Base-by-base conservation (phyloP, 371 early-diverging fungal genomes). In the Aphelidium insulamus region DNA sequence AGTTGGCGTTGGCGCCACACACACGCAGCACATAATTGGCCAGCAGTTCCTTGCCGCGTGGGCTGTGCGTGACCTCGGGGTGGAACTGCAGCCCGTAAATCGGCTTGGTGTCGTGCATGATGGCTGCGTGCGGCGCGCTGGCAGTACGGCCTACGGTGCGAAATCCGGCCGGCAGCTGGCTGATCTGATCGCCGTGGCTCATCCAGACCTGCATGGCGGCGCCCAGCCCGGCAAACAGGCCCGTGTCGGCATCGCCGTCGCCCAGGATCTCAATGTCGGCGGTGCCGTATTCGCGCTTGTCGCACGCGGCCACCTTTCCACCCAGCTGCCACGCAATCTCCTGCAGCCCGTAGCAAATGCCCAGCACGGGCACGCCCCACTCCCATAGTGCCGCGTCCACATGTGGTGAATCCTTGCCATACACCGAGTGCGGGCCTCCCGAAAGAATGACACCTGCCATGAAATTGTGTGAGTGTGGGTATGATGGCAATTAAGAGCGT, bases 291-390 rank as follows among this genome's bases (percentile, higher is more conserved):
- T 94, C 95, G 44, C 87, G 77, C 54, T 83, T 77, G 36, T 75
- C 74, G 43, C 82, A 79, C 32, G 79, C 56, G 33, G 68, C 76
- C 12, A 86, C 80, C 48, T 74, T 66, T 41, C 90, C 87, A 33
- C 84, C 84, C 52, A 72, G 66, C 44, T 71, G 59, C 57, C 66
- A 72, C 28, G 86, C 73, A 54, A 88, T 76, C 61, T 90, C 88
- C 60, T 76, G 88, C 39, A 94, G 69, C 43, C 95, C 95, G 44
- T 91, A 94, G 64, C 95, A 94, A 52, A 94, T 88, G 54, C 95
- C 95, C 30, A 94, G 70, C 18, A 91, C 64, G 23, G 95, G 91
- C 21, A 85, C 79, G 40, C 76, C 77, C 20, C 81, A 61, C 32
- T 70, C 67, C 60, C 85, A 90, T 28, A 88, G 70, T 26, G 62